A percentile compares a stretch with the other conserved stretches of the same genome.
Evolutionary conservation across 2,329 filamentous ascomycete genomes (phyloP).

Genomic region (Aaosphaeria arxii): DNA sequence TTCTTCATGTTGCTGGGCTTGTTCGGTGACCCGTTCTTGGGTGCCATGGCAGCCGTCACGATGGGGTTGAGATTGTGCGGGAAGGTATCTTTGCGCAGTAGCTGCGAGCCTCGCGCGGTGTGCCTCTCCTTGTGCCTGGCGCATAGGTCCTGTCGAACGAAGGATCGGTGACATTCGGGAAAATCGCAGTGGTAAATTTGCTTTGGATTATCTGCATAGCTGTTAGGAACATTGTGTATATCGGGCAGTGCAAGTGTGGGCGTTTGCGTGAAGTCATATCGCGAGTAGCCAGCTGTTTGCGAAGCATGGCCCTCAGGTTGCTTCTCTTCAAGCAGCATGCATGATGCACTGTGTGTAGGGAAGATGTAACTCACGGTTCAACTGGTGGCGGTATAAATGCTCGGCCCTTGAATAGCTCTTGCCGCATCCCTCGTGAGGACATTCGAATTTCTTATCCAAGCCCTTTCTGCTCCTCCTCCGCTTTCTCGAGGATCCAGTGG

Average conservation of each 20-base stretch:
- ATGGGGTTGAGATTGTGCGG: constrained; percentile 50
- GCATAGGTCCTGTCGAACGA: constrained; percentile 90
- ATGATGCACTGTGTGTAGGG: neutral
- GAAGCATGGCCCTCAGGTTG: too few relatives aligned
- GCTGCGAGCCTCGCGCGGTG: constrained; percentile 65
- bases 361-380: constrained; percentile 69
- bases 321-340: too few relatives aligned
- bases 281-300: neutral
- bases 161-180: constrained; percentile 82
- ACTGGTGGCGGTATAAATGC: constrained; percentile 92
- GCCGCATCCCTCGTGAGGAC: constrained; percentile 80
- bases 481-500: constrained; percentile 45
- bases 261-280: neutral
- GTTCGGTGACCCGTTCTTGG: constrained; percentile 22
- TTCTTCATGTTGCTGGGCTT: constrained; percentile 19
- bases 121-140: constrained; percentile 58
- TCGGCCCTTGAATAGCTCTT: constrained; percentile 97
- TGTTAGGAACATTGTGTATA: too few relatives aligned
- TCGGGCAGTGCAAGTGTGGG: neutral
- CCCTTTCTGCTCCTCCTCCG: constrained; percentile 72
- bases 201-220: constrained; percentile 77
- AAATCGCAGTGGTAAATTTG: constrained; percentile 94
- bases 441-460: constrained; percentile 69
- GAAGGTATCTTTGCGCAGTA: constrained; percentile 70
- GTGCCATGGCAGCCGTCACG: constrained; percentile 36